Conservation (phyloP, 78 protist genomes). For the Dictyostelium intermedium region DNA sequence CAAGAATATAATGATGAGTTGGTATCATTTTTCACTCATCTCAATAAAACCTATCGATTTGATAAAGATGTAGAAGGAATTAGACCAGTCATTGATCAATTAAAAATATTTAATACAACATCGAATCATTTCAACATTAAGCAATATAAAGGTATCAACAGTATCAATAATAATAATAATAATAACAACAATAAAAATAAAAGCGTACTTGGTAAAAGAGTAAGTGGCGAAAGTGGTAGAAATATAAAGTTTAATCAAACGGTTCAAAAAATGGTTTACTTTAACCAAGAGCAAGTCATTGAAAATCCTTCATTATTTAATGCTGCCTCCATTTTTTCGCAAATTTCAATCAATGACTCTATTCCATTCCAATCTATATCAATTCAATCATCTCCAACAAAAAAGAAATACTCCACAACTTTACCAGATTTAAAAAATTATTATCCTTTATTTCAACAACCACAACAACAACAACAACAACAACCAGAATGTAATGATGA, state of each 20-base stretch:
- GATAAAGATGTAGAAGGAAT: conserved; percentile 5
- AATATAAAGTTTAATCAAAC: neutral
- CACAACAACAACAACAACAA: neutral
- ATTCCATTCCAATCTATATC: neutral
- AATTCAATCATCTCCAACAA: neutral
- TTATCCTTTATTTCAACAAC: neutral
- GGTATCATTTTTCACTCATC: neutral
- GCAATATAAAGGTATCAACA: neutral
- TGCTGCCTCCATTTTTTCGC: neutral
- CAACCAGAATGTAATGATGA: neutral
- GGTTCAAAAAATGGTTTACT: neutral
- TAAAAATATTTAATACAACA: neutral
- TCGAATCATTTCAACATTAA: neutral
- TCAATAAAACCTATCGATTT: neutral
- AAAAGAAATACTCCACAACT: neutral
- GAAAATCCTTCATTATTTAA: neutral
- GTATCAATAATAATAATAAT: neutral
- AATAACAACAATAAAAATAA: neutral
- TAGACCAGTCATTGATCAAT: neutral
- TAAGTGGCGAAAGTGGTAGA: neutral
- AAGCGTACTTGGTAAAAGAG: neutral
- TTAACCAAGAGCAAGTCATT: neutral
- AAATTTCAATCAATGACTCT: neutral
- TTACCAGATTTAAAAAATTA: neutral
- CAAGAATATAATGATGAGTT: neutral